Evolutionary conservation across 805 yeast genomes (phyloP), one percentile per base, ranked within the genome.

Genomic region (Myxozyma neotropica): DNA sequence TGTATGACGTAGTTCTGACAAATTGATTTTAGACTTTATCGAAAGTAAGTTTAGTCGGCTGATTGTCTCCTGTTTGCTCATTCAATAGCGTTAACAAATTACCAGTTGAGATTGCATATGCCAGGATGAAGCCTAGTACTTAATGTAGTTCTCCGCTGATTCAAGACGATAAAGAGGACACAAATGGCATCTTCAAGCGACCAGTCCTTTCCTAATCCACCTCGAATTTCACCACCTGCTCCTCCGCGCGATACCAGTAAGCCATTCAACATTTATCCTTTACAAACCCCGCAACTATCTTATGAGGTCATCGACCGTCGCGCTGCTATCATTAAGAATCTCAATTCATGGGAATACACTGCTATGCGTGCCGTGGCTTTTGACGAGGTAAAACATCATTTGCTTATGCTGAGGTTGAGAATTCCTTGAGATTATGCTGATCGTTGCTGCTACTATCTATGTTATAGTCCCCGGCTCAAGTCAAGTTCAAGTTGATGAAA

Each of bases 281-380:
- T 38, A 8, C 36, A 33, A 21, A 13, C 50, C 4, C 57, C 50
- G 29, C 38, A 21, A 33, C 45, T 61, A 42, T 53, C 55, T 46
- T 62, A 62, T 45, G 66, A 62, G 23, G 52, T 47, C 19, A 43
- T 62, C 13, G 66, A 62, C 43, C 51, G 64, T 7, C 64, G 66
- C 19, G 66, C 61, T 26, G 58, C 64, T 17, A 43, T 56, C 17
- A 35, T 59, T 29, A 52, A 39, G 26, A 33, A 36, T 23, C 19
- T 62, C 17, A 61, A 51, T n/a, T 53, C 62, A 12, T 62, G 61
- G 65, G 66, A 62, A 12, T 56, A 58, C 24, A 36, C 47, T 8
- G 59, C 64, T 4, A 59, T 61, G 60, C 26, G 58, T 2, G 39
- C 60, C 6, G 43, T 61, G 33, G 65, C 60, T 19, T n/a, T 40